Base-by-base conservation (phyloP, 106 monocot species). In the Vanilla planifolia region DNA sequence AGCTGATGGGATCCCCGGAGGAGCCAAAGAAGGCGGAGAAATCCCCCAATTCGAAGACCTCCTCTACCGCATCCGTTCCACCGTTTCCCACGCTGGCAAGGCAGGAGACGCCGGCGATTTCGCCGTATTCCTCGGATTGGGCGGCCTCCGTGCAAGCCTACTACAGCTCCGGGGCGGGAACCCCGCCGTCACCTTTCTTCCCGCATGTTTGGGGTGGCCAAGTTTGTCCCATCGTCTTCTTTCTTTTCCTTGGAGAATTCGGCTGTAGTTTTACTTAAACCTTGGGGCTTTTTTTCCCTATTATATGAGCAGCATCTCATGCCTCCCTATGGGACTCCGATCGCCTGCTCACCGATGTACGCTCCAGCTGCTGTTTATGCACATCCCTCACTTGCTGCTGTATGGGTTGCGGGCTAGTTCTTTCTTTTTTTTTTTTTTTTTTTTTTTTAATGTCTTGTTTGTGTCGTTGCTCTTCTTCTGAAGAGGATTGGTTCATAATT, bases 311-410 rank as follows among this genome's bases (percentile, higher is more conserved):
- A 66, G 76, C 76, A 56, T 14, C 36, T 77, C 50, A 60, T 77
- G 25, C 22, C 70, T 42, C 62, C 76, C 17, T 77, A 77, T 37
- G 76, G 59, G 22, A 65, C 76, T 9, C 65, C 76, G 15, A 70
- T 77, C n/a, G 60, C 73, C 23, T 77, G 58, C 60, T 65, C 76
- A 8, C 60, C 76, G 5, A 59, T 77, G 60, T 77, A 70, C 48
- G 21, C 45, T 45, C 74, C 67, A 3, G 59, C 34, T 34, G 53
- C 61, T n/a, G 57, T 63, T 6, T 75, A 75, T 44, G 63, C 68
- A 2, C 74, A 75, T 26, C 74, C 74, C 5, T 34, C 67, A 9
- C n/a, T 53, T 22, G 29, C 68, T 3, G 22, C 57, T 56, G 68
- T 75, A 56, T 43, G 42, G 4, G 16, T 40, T 56, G 55, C 8